Evolutionary conservation across 78 protist species (phyloP), one percentile per base, ranked within the genome.

Genomic region (Dictyostelium brefeldianum): DNA sequence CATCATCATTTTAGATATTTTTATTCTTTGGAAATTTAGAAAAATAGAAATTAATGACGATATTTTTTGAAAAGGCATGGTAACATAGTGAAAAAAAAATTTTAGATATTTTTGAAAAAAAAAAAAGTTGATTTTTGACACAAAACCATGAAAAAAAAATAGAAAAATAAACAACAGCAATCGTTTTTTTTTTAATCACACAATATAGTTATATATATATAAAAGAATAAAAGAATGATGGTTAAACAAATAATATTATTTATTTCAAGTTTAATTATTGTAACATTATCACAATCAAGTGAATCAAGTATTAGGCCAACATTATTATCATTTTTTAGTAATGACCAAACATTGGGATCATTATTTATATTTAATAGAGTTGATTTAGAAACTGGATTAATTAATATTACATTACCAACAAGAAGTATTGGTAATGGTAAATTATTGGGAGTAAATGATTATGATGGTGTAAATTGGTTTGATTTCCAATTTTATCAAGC

Each of bases 381-480:
- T 59, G 69, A 59, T 59, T 59, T 59, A 9, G 31, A 59, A 22
- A 29, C 20, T 59, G 69, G 69, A n/a, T 18, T 31, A 59, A 22
- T 59, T n/a, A 59, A 59, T 59, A 59, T 59, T 8, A 59, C 69
- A 0, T 11, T 59, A 10, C 10, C 20, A 4, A 59, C 69, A 0
- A 20, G 11, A 59, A 22, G 2, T 0, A 59, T 31, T 0, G 69
- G 6, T 6, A n/a, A 59, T 59, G 69, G 69, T 59, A 59, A 59
- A 59, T 22, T 59, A 29, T 20, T 59, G 15, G 69, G 29, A n/a
- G 69, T 59, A 22, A 59, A 9, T 18, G 69, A 29, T 9, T 59
- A 59, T 59, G 69, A 59, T 59, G 69, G 69, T 59, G 69, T 59
- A 10, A 59, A 59, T 59, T 59, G 69, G 69, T 59, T 59, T n/a